phyloP scores from a whole-genome alignment of 345 rosid genomes.

The Dipteronia sinensis region DNA sequence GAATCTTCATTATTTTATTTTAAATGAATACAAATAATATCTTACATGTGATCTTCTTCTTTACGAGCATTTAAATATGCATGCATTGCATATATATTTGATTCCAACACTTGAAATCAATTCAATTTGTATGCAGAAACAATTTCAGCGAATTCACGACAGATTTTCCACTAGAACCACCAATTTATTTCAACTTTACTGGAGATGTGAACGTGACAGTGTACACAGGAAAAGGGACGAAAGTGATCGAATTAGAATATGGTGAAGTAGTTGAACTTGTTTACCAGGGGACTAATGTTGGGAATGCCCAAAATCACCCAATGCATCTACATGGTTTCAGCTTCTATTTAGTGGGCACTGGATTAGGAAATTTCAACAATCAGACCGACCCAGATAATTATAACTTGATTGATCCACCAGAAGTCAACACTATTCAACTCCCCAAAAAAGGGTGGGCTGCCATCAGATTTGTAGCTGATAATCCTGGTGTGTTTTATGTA shows the following conservation, averaged over 20 bases:
- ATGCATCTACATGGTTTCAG: conserved; percentile 3
- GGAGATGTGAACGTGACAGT: conserved; percentile 11
- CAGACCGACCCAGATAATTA: not conserved
- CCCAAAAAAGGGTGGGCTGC: not conserved
- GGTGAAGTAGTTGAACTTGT: conserved; percentile 5
- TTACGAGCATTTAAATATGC: no score
- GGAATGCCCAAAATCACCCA: conserved; percentile 1
- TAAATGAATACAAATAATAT: no score
- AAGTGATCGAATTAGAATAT: not conserved
- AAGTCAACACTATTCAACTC: not conserved
- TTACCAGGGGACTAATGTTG: conserved; percentile 1
- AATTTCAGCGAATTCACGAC: conserved; percentile 13
- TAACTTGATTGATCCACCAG: not conserved
- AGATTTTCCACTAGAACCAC: conserved; percentile 28
- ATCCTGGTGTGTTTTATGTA: not conserved
- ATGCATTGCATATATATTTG: no score
- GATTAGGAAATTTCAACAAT: not conserved
- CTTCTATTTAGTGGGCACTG: not conserved
- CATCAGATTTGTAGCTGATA: not conserved
- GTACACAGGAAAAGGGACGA: not conserved
- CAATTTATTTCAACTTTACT: conserved; percentile 23
- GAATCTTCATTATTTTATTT: no score
- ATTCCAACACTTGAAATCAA: no score
- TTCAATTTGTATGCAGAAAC: conserved; percentile 11
- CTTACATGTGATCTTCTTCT: no score